Evolutionary conservation across 805 yeast species (phyloP), one percentile per base, ranked within the genome.

Genomic region (Isabelozyma rhagii): DNA sequence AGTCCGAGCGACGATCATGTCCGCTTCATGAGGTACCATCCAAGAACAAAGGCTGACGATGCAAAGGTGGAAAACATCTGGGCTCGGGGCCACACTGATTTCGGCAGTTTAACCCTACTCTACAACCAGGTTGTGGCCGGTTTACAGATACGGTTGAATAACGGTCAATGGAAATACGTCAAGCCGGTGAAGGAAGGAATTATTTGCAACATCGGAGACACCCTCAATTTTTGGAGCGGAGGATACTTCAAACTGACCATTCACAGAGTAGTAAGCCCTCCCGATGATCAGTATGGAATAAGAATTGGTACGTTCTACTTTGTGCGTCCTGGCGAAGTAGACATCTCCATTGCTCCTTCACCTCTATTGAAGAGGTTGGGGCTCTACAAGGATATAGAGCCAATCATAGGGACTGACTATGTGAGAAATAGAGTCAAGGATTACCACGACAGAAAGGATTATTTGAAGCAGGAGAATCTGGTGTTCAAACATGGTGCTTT

Each of bases 21-120:
- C 36, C 45, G 74, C 29, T 68, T 54, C 51, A 69, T 69, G 70
- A 63, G 64, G 47, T 69, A 69, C 53, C 62, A 61, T 46, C 68
- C 68, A 5, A 44, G 69, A 39, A 15, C 57, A 3, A 47, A 45
- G 15, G 68, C 63, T 45, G 72, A 68, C 29, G 71, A 69, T 43
- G 61, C 57, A 2, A 54, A 59, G 41, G 64, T 68, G 1, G 64
- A 66, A 41, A 61, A 64, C 45, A 60, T 56, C 13, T 69, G 72
- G 70, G 59, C 69, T 1, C 48, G 71, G 39, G 72, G 67, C 2
- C 74, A 69, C 52, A 68, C 74, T 4, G 74, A 69, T 50, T 64
- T 68, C 48, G 74, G 72, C 3, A 61, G 66, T n/a, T 57, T 69
- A 44, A 68, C 74, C 4, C 57, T 69, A 17, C 54, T 69, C 17